Conservation (phyloP, 495 filamentous ascomycete genomes). For the Penicilliopsis zonata region DNA sequence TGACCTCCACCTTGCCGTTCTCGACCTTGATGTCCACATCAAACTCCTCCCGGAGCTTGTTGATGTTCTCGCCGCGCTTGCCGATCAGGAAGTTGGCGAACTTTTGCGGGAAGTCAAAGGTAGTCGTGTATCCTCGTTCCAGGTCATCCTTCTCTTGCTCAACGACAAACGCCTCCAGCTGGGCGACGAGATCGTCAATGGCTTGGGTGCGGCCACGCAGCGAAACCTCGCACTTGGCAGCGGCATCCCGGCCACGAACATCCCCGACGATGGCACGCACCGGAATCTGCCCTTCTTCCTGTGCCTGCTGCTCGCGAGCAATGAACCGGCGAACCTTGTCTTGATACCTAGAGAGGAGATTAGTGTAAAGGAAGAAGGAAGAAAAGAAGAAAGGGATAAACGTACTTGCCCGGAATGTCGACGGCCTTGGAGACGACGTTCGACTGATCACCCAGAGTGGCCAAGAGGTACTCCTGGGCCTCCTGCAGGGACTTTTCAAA, state of each 20-base stretch:
- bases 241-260: constrained; percentile 23
- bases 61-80: constrained; percentile 83
- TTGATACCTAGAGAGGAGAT: constrained; percentile 41
- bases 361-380: too few relatives aligned
- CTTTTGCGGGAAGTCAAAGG: constrained; percentile 90
- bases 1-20: constrained; percentile 58
- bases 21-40: constrained; percentile 93
- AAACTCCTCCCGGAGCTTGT: constrained; percentile 88
- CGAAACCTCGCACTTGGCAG: constrained; percentile 43
- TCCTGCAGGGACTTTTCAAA: constrained; percentile 62
- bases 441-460: constrained; percentile 58
- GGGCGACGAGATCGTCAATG: constrained; percentile 57
- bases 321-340: constrained; percentile 70
- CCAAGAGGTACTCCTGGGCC: constrained; percentile 58
- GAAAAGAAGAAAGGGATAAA: constrained; percentile 6
- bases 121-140: constrained; percentile 71
- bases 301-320: constrained; percentile 58
- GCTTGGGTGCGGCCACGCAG: constrained; percentile 63
- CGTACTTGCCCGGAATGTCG: constrained; percentile 61
- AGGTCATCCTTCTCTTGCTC: constrained; percentile 79
- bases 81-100: constrained; percentile 90
- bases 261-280: constrained; percentile 51
- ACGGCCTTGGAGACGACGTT: constrained; percentile 53
- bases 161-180: constrained; percentile 63
- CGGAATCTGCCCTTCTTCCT: constrained; percentile 54